Conservation (phyloP, 2,329 filamentous ascomycete species). For the Cryphonectria nitschkei region DNA sequence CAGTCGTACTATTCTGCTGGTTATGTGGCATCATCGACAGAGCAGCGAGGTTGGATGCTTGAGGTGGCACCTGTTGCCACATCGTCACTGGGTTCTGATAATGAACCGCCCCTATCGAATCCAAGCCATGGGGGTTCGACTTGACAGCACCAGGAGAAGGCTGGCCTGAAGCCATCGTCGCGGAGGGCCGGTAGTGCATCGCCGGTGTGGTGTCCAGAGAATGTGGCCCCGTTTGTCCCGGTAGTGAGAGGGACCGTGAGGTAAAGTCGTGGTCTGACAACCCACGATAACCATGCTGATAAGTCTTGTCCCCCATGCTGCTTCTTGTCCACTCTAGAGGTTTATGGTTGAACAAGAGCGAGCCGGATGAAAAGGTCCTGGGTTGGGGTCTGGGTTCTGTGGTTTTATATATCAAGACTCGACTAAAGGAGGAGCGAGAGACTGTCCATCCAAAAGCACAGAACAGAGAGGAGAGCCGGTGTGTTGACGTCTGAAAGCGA, state of each 20-base stretch:
- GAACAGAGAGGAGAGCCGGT: slow-evolving; percentile 7
- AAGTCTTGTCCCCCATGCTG: slow-evolving; percentile 26
- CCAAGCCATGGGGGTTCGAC: slow-evolving; percentile 12
- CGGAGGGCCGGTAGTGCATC: slow-evolving; percentile 21
- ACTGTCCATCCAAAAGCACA: slow-evolving; percentile 1
- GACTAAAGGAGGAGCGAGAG: slow-evolving; percentile 1
- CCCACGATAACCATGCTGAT: slow-evolving; percentile 24
- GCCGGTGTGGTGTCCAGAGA: slow-evolving; percentile 25
- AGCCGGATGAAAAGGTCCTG: neutral
- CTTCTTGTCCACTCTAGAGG: neutral
- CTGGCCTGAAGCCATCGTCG: neutral
- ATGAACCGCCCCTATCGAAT: slow-evolving; percentile 20
- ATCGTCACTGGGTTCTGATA: slow-evolving; percentile 23
- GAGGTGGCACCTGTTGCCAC: slow-evolving; percentile 25
- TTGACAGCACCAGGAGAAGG: slow-evolving; percentile 1
- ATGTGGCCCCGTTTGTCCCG: slow-evolving; percentile 18
- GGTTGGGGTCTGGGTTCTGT: neutral
- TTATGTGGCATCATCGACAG: slow-evolving; percentile 28
- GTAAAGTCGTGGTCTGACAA: slow-evolving; percentile 21
- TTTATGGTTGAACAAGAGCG: neutral
- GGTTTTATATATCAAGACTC: neutral
- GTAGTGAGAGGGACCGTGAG: slow-evolving; percentile 15
- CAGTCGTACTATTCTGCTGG: slow-evolving; percentile 22
- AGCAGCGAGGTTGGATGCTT: slow-evolving; percentile 14
- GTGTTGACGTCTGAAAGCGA: neutral